phyloP scores from a whole-genome alignment of 768 basidiomycete species.

The Psilocybe azurescens region DNA sequence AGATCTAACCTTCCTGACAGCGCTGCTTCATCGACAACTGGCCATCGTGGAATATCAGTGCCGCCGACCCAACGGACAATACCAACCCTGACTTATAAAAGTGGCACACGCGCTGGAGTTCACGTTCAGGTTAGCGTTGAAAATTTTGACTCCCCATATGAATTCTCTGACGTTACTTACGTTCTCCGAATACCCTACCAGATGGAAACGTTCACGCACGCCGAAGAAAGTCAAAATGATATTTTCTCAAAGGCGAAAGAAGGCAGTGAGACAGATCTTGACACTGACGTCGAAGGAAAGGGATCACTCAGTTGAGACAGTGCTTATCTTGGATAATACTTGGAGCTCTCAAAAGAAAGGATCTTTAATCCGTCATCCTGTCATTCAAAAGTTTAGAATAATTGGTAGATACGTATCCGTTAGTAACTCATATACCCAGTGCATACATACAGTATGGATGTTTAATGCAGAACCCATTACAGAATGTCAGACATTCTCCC shows the following conservation, averaged over 20 bases:
- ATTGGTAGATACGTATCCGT: neutral
- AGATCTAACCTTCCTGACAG: conserved; percentile 14
- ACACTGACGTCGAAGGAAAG: conserved; percentile 38
- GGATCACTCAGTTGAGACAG: conserved; percentile 11
- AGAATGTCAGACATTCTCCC: no score
- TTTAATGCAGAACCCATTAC: no score
- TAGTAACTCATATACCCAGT: neutral
- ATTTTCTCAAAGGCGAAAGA: conserved; percentile 26
- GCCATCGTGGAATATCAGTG: conserved; percentile 26
- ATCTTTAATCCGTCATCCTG: neutral
- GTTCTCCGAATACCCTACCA: conserved; percentile 16
- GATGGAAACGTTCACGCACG: conserved; percentile 56
- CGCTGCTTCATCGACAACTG: conserved; percentile 29
- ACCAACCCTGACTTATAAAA: conserved; percentile 27
- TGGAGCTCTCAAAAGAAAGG: neutral
- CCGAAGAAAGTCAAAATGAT: conserved; percentile 33
- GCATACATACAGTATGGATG: neutral
- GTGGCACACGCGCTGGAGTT: conserved; percentile 35
- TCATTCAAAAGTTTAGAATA: neutral
- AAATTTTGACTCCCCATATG: neutral
- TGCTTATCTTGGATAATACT: neutral
- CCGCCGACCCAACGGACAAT: conserved; percentile 20
- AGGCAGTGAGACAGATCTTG: conserved; percentile 37
- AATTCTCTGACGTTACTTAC: neutral
- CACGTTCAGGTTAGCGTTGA: conserved; percentile 47